phyloP scores from a whole-genome alignment of 1,284 basidiomycete genomes.

The Pterula multifida region DNA sequence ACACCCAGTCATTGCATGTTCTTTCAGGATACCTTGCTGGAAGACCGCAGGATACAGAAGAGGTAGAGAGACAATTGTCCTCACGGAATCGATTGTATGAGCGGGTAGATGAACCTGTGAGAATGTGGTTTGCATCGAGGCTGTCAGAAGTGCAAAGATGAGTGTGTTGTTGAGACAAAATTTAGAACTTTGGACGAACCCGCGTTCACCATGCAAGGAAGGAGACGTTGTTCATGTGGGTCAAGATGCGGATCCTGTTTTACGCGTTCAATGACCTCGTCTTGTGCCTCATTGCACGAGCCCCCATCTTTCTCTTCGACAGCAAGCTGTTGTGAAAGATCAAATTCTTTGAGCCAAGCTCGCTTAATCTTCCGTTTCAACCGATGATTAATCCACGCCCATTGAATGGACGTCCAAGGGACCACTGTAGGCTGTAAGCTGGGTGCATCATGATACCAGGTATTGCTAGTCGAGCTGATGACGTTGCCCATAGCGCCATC shows the following conservation, averaged over 20 bases:
- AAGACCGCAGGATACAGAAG: conserved; percentile 86
- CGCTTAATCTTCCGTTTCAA: conserved; percentile 30
- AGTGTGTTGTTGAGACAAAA: conserved; percentile 3
- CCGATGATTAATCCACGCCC: conserved; percentile 36
- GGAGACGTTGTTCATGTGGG: conserved; percentile 61
- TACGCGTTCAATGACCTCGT: conserved; percentile 65
- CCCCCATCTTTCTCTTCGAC: conserved; percentile 28
- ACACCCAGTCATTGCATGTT: conserved; percentile 81
- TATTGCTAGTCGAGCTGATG: conserved; percentile 27
- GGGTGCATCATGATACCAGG: conserved; percentile 17
- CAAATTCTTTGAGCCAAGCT: conserved; percentile 47
- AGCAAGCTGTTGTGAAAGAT: conserved; percentile 20
- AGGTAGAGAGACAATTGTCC: conserved; percentile 86
- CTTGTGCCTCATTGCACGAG: conserved; percentile 26
- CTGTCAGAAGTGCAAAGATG: conserved; percentile 22
- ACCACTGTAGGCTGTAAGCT: conserved; percentile 46
- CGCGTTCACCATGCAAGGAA: conserved; percentile 78
- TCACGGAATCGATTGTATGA: conserved; percentile 78
- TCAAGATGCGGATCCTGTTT: conserved; percentile 68
- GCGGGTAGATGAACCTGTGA: conserved; percentile 78
- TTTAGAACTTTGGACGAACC: conserved; percentile 23
- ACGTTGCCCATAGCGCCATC: conserved; percentile 61
- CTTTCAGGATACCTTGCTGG: conserved; percentile 81
- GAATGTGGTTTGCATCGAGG: conserved; percentile 71
- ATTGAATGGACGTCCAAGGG: conserved; percentile 52